Conservation (phyloP, 164 flowering plant species). For the Vitis cinerea region DNA sequence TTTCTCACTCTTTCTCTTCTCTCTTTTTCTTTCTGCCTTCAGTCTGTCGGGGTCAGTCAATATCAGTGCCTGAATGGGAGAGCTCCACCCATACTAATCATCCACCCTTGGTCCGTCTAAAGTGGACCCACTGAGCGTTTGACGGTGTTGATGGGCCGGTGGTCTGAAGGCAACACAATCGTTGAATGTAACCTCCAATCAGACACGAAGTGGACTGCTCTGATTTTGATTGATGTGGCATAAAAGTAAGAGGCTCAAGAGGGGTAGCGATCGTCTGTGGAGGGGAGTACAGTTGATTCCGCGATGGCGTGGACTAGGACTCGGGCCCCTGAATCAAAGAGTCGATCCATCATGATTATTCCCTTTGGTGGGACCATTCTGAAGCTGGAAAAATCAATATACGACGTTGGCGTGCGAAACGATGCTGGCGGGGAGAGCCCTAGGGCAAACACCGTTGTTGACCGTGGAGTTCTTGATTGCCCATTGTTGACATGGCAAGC, state of each 20-base stretch:
- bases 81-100: too few species aligned
- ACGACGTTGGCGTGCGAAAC: constrained; percentile 9
- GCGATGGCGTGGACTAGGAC: background rate
- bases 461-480: too few species aligned
- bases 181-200: background rate
- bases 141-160: background rate
- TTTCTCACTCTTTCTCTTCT: background rate
- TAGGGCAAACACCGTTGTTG: background rate
- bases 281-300: background rate
- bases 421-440: background rate
- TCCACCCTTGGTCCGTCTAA: too few species aligned
- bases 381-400: background rate
- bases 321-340: background rate
- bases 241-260: background rate
- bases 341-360: background rate
- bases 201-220: constrained; percentile 3
- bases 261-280: background rate
- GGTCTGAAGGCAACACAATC: background rate
- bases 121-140: background rate
- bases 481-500: too few species aligned
- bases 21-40: too few species aligned
- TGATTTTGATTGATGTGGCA: background rate
- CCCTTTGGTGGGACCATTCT: background rate
- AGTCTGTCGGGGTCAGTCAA: background rate
- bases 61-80: too few species aligned